Evolutionary conservation across 1,139 yeast genomes (phyloP), one percentile per base, ranked within the genome.

Genomic region (Tardiomyces depauwii): DNA sequence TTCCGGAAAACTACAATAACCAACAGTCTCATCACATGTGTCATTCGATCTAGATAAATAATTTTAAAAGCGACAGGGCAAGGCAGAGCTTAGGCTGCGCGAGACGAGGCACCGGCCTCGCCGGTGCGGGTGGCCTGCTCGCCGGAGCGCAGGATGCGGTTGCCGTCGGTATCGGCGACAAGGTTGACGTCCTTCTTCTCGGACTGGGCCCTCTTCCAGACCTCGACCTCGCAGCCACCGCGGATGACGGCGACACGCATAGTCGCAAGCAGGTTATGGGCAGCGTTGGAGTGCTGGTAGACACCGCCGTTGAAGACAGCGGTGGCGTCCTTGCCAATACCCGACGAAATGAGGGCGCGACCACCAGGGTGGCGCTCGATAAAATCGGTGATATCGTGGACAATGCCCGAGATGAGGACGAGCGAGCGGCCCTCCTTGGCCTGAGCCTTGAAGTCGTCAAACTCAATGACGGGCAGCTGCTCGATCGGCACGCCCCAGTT

Each of bases 341-440:
- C 88, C 39, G 95, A 84, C 62, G 78, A 74, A 54, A 91, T 73
- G 56, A 91, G 76, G 45, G 95, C 87, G 64, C 80, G 82, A 56
- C 99, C 99, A 76, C 99, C 99, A 51, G 99, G 99, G 68, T 91
- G 99, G 61, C 85, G 88, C 57, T 82, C 82, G 58, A 91, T 77
- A 65, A 89, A 91, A 44, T 74, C 73, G 53, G 89, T 73, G 53
- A 88, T 89, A 62, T 89, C 93, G 68, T 93, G 97, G 46, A 93
- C 95, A 55, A 91, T 89, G 57, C 98, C 99, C 44, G 91, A 79
- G 55, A 91, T 84, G 55, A 91, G 79, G 42, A 89, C 82, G 53
- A 88, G 75, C 44, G 80, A 78, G 44, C 75, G 71, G 46, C 65
- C 65, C 23, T 65, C 66, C 61, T 77, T 72, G 53, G 91, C 75